phyloP scores from a whole-genome alignment of 2,329 filamentous ascomycete genomes.

The Didymellaceae sp. region DNA sequence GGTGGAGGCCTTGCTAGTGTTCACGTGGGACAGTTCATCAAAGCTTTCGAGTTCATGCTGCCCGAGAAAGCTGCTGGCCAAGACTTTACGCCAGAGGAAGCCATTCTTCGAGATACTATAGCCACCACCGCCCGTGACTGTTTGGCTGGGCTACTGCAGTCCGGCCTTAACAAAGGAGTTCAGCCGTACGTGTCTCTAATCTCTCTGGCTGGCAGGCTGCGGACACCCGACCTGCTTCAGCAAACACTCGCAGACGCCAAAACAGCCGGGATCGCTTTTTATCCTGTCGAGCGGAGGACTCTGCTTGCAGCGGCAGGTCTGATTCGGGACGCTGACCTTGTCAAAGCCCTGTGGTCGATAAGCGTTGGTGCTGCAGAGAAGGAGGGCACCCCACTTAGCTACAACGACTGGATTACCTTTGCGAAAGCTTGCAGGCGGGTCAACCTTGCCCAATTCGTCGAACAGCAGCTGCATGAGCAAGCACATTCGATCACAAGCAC shows the following conservation, averaged over 20 bases:
- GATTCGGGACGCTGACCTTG: constrained; percentile 27
- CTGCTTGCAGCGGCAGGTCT: constrained; percentile 40
- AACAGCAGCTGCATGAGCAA: constrained; percentile 32
- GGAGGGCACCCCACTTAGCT: constrained; percentile 28
- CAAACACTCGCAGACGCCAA: constrained; percentile 35
- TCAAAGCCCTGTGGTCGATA: constrained; percentile 41
- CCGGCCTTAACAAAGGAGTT: constrained; percentile 33
- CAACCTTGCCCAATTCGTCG: constrained; percentile 29
- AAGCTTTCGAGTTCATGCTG: constrained; percentile 38
- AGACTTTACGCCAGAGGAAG: constrained; percentile 27
- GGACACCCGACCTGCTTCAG: constrained; percentile 33
- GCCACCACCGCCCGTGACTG: constrained; percentile 34
- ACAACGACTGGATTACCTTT: constrained; percentile 44
- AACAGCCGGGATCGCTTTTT: constrained; percentile 27
- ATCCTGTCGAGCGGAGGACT: constrained; percentile 28
- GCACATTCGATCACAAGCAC: constrained; percentile 32
- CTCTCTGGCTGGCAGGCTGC: constrained; percentile 37
- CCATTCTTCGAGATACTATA: constrained; percentile 31
- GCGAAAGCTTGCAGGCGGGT: constrained; percentile 40
- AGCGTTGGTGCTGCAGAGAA: constrained; percentile 32
- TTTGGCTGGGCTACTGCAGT: constrained; percentile 32
- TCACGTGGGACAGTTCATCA: constrained; percentile 50
- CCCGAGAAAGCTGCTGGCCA: constrained; percentile 25
- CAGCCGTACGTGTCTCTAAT: constrained; percentile 38
- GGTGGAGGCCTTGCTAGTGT: constrained; percentile 46